Percentiles rank a stretch among this genome's conserved stretches.
Evolutionary conservation across 169 alveolate genomes (phyloP).

Genomic region (Cryptosporidium xiaoi): DNA sequence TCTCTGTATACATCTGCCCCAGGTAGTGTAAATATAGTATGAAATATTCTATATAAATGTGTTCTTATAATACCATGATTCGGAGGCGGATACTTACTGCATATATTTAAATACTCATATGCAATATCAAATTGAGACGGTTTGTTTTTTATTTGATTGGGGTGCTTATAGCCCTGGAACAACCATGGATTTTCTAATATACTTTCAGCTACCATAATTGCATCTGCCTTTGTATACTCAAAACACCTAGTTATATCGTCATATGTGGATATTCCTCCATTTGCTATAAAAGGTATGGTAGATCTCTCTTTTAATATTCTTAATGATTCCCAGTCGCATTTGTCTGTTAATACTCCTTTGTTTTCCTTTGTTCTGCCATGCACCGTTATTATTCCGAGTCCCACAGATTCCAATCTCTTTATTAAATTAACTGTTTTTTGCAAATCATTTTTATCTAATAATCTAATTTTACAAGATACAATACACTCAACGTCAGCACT

Average conservation of each 20-base stretch:
- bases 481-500: constrained; percentile 81
- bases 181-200: constrained; percentile 91
- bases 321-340: constrained; percentile 93
- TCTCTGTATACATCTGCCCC: constrained; percentile 53
- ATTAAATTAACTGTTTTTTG: constrained; percentile 89
- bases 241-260: constrained; percentile 89
- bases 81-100: constrained; percentile 75
- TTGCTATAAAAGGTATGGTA: constrained; percentile 92
- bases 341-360: constrained; percentile 88
- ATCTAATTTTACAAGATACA: constrained; percentile 91
- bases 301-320: constrained; percentile 86
- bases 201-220: constrained; percentile 93
- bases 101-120: constrained; percentile 78
- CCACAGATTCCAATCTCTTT: constrained; percentile 88
- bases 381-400: constrained; percentile 86
- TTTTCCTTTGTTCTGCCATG: constrained; percentile 88
- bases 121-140: constrained; percentile 78
- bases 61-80: constrained; percentile 48
- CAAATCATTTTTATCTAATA: constrained; percentile 83
- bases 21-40: constrained; percentile 44
- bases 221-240: constrained; percentile 91
- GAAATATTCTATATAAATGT: constrained; percentile 57
- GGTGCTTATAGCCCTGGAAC: constrained; percentile 70
- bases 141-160: constrained; percentile 76
- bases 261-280: constrained; percentile 91